phyloP scores from a whole-genome alignment of 139 green algal species.

The Mesotaenium endlicherianum region DNA sequence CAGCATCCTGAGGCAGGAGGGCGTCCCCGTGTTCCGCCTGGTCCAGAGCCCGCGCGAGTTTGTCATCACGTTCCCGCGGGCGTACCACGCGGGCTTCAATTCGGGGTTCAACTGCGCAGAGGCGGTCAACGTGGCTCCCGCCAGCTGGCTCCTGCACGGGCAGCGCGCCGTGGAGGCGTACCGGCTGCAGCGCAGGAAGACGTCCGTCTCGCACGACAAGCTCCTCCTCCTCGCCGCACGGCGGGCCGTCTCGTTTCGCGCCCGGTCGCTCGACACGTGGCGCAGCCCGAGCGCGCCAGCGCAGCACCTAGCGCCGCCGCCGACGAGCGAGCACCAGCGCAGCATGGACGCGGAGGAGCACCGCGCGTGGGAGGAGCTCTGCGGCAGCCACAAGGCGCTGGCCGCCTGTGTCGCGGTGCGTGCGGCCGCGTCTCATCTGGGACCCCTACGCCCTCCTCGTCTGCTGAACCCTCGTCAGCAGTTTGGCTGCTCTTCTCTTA shows the following conservation, averaged over 20 bases:
- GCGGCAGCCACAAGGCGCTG: neutral
- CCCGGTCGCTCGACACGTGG: neutral
- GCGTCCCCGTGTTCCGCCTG: slow-evolving; percentile 63
- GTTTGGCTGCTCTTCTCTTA: too few relatives aligned
- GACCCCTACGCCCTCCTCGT: too few relatives aligned
- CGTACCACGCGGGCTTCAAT: slow-evolving; percentile 74
- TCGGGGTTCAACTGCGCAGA: slow-evolving; percentile 77
- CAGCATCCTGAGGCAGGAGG: slow-evolving; percentile 33
- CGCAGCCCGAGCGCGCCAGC: neutral
- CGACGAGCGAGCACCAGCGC: neutral
- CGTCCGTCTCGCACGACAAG: slow-evolving; percentile 23
- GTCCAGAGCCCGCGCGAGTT: slow-evolving; percentile 81
- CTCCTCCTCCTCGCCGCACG: slow-evolving; percentile 10
- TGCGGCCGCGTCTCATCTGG: too few relatives aligned
- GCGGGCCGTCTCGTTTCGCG: neutral
- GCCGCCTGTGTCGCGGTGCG: neutral
- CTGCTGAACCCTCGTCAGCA: too few relatives aligned
- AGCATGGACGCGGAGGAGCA: neutral
- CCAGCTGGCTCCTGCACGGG: slow-evolving; percentile 73
- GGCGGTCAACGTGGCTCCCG: slow-evolving; percentile 80
- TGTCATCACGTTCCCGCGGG: slow-evolving; percentile 81
- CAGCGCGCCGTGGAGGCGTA: slow-evolving; percentile 5
- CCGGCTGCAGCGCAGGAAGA: neutral
- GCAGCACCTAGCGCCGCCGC: neutral
- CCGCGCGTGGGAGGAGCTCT: neutral